phyloP scores from a whole-genome alignment of 1,139 yeast species.

The Yarrowia galli region DNA sequence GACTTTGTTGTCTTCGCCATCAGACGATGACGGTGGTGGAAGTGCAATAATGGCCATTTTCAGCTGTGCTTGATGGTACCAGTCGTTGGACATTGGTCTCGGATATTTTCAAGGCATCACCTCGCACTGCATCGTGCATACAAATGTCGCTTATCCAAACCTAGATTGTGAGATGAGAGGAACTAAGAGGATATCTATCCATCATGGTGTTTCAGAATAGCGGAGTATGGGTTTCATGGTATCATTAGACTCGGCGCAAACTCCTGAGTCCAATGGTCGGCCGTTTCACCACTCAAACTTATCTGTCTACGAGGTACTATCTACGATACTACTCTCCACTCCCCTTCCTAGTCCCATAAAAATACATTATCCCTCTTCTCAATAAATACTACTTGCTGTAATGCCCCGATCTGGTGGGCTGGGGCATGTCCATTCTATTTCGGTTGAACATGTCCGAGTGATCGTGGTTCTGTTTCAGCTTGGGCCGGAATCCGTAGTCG shows the following conservation, averaged over 20 bases:
- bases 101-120: neutral
- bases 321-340: too few species aligned
- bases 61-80: constrained; percentile 12
- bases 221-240: too few species aligned
- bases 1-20: constrained; percentile 2
- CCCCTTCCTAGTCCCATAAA: too few species aligned
- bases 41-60: constrained; percentile 15
- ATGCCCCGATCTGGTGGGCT: constrained; percentile 32
- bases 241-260: too few species aligned
- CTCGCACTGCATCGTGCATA: neutral
- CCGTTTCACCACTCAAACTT: too few species aligned
- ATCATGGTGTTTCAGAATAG: too few species aligned
- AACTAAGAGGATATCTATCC: too few species aligned
- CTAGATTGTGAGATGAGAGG: neutral
- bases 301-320: too few species aligned
- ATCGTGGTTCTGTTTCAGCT: constrained; percentile 32
- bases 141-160: constrained; percentile 1
- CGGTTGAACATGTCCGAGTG: constrained; percentile 29
- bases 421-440: constrained; percentile 18
- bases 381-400: constrained; percentile 22
- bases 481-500: constrained; percentile 5
- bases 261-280: too few species aligned
- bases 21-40: neutral
- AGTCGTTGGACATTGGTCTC: constrained; percentile 12
- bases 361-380: constrained; percentile 6